Evolutionary conservation across 2,329 filamentous ascomycete species (phyloP).

Genomic region (Fusarium napiforme): DNA sequence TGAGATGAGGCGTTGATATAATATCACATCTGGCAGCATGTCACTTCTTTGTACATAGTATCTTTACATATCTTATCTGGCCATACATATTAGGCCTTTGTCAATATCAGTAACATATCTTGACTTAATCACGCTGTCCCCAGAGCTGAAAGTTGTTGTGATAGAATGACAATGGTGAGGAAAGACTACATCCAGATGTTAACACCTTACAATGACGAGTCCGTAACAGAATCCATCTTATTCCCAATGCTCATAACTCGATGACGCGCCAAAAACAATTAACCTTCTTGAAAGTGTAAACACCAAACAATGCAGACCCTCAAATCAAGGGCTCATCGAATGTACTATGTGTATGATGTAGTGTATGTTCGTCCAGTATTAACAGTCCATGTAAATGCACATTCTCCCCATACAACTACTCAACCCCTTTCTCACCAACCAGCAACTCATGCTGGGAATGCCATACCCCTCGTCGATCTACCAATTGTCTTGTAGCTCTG

Average conservation of each 20-base stretch:
- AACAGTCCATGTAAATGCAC: constrained; percentile 18
- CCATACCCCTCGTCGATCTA: constrained; percentile 51
- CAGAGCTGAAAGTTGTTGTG: neutral
- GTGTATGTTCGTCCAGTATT: constrained; percentile 34
- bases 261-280: constrained; percentile 3
- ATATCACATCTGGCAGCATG: constrained; percentile 3
- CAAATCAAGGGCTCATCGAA: constrained; percentile 8
- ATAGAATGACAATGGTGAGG: neutral
- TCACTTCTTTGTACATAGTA: constrained; percentile 35
- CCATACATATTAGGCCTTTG: constrained; percentile 1
- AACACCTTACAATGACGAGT: constrained; percentile 21
- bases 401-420: neutral
- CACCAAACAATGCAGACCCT: constrained; percentile 15
- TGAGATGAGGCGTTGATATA: neutral
- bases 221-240: constrained; percentile 2
- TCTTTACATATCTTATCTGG: constrained; percentile 10
- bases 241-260: constrained; percentile 6
- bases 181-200: constrained; percentile 1
- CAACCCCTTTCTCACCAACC: neutral
- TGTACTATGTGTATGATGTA: constrained; percentile 18
- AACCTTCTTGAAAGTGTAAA: constrained; percentile 14
- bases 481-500: constrained; percentile 66
- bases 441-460: constrained; percentile 39
- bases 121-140: neutral
- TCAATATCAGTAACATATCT: constrained; percentile 27